Conservation (phyloP, 441 rosid genomes). For the Metrosideros polymorpha region DNA sequence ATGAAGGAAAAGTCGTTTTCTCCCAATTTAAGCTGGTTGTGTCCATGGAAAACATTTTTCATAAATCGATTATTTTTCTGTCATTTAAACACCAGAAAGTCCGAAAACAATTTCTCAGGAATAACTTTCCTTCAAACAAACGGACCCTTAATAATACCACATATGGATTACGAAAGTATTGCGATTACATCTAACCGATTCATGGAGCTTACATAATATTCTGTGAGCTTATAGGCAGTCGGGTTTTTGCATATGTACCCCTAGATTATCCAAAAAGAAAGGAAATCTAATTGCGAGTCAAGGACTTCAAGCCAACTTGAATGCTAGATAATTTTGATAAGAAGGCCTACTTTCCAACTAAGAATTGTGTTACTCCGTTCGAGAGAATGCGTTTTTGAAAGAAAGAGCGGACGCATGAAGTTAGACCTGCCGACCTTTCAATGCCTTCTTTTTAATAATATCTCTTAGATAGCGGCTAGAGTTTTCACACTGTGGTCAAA, state of each 20-base stretch:
- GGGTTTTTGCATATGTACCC: not conserved
- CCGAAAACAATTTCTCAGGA: too few species aligned
- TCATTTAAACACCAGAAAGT: too few species aligned
- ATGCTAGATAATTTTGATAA: not conserved
- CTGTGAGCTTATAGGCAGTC: not conserved
- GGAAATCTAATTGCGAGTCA: not conserved
- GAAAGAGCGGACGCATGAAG: not conserved
- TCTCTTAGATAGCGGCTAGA: not conserved
- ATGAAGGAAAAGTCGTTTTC: too few species aligned
- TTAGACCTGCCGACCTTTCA: not conserved
- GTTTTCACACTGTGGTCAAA: not conserved
- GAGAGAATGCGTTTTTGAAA: not conserved
- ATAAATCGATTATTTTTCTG: too few species aligned
- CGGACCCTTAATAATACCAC: not conserved
- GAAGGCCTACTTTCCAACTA: not conserved
- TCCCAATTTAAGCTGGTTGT: too few species aligned
- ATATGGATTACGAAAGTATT: not conserved
- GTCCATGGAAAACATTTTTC: too few species aligned
- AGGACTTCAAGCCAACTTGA: not conserved
- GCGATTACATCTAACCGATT: not conserved
- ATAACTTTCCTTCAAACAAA: too few species aligned
- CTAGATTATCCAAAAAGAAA: not conserved
- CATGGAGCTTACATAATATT: not conserved
- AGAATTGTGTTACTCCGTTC: not conserved
- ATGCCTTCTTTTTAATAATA: not conserved